A percentile compares a stretch with the other conserved stretches of the same genome.
phyloP scores from a whole-genome alignment of 768 basidiomycete genomes.

The Butyriboletus loyo region DNA sequence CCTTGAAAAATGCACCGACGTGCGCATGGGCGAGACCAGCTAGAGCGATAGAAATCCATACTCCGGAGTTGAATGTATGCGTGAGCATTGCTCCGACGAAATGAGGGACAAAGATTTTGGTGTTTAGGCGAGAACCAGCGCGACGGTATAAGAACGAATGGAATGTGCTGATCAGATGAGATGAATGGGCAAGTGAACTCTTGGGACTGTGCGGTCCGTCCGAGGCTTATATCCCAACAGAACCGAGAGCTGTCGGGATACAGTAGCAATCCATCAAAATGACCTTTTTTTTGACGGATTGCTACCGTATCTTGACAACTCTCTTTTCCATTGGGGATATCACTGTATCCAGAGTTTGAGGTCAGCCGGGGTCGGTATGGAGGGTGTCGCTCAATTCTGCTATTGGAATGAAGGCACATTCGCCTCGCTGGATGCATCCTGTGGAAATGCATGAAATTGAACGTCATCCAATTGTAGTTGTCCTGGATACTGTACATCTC shows the following conservation, averaged over 20 bases:
- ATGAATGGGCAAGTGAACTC: background rate
- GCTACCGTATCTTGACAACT: background rate
- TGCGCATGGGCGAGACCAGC: slow-evolving; percentile 13
- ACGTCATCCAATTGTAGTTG: too few relatives aligned
- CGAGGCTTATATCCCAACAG: slow-evolving; percentile 5
- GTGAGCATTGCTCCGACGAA: background rate
- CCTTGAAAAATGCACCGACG: background rate
- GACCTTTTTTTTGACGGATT: too few relatives aligned
- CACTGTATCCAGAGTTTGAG: too few relatives aligned
- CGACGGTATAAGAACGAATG: background rate
- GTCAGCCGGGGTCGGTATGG: too few relatives aligned
- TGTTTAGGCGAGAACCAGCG: slow-evolving; percentile 5
- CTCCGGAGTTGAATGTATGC: background rate
- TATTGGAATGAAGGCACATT: too few relatives aligned
- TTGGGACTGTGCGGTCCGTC: background rate
- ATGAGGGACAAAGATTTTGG: background rate
- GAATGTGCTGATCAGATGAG: background rate
- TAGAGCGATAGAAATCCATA: slow-evolving; percentile 10
- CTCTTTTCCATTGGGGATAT: background rate
- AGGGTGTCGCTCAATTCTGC: too few relatives aligned
- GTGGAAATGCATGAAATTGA: too few relatives aligned
- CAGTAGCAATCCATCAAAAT: too few relatives aligned
- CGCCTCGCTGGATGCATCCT: too few relatives aligned
- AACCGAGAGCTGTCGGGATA: background rate
- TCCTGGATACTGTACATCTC: too few relatives aligned